Evolutionary conservation across 352 stramenopile genomes (phyloP).

Genomic region (Halophytophthora polymorphica): DNA sequence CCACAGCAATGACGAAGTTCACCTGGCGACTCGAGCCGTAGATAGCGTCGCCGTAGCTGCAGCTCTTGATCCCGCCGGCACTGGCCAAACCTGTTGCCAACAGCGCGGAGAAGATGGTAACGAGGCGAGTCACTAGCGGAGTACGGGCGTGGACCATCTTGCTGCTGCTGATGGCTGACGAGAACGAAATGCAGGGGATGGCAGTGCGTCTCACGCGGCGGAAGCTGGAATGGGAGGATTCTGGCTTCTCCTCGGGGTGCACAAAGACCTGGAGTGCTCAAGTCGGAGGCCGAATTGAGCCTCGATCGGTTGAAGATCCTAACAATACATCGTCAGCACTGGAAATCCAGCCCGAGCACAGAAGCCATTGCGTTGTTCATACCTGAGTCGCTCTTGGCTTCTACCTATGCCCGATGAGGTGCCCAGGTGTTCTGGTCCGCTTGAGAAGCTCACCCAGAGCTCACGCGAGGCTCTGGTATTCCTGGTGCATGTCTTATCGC

Average conservation of each 20-base stretch:
- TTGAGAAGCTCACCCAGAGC: too few relatives aligned
- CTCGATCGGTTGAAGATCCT: too few relatives aligned
- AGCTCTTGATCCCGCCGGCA: constrained; percentile 46
- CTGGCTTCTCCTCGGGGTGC: not conserved
- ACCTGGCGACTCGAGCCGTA: constrained; percentile 54
- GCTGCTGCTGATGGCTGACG: not conserved
- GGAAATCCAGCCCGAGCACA: too few relatives aligned
- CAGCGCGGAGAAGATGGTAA: constrained; percentile 42
- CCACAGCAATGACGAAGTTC: constrained; percentile 53
- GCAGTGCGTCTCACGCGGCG: not conserved
- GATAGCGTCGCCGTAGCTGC: constrained; percentile 42
- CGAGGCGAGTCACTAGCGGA: constrained; percentile 33
- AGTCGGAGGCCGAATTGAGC: too few relatives aligned
- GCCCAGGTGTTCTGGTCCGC: too few relatives aligned
- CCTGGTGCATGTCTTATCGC: too few relatives aligned
- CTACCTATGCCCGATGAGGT: too few relatives aligned
- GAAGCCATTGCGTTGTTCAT: too few relatives aligned
- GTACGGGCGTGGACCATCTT: constrained; percentile 38
- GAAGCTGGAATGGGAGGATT: not conserved
- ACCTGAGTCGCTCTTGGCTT: too few relatives aligned
- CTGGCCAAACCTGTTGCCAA: constrained; percentile 36
- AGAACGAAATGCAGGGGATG: not conserved
- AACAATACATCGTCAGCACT: too few relatives aligned
- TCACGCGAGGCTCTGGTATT: too few relatives aligned
- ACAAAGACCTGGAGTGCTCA: too few relatives aligned